phyloP scores from a whole-genome alignment of 805 yeast genomes.

The Helenozyma baotianmanensis region DNA sequence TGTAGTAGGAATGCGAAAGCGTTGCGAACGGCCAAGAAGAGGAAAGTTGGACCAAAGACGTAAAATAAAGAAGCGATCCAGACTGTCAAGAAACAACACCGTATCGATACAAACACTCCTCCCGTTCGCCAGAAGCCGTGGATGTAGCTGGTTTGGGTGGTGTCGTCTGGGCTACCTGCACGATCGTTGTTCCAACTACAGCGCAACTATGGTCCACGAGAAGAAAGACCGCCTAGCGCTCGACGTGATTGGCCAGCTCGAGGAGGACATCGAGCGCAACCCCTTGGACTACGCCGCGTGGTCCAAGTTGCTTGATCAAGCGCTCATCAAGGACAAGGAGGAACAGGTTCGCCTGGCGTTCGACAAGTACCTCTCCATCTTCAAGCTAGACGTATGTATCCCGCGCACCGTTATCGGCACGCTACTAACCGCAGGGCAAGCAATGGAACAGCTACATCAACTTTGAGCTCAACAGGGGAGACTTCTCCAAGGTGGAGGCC shows the following conservation, averaged over 20 bases:
- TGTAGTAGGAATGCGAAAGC: too few relatives aligned
- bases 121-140: too few relatives aligned
- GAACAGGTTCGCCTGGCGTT: constrained; percentile 57
- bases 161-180: too few relatives aligned
- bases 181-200: too few relatives aligned
- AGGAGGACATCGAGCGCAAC: constrained; percentile 47
- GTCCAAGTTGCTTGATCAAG: constrained; percentile 50
- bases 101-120: too few relatives aligned
- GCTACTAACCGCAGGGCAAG: constrained; percentile 28
- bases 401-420: too few relatives aligned
- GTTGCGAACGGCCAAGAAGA: too few relatives aligned
- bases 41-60: too few relatives aligned
- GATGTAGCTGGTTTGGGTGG: too few relatives aligned
- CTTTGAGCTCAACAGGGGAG: constrained; percentile 59
- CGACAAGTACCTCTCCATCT: constrained; percentile 56
- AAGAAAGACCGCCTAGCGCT: constrained; percentile 24
- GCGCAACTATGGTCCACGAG: constrained; percentile 1
- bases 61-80: too few relatives aligned
- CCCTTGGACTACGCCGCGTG: constrained; percentile 55
- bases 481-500: constrained; percentile 60
- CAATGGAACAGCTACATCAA: constrained; percentile 75
- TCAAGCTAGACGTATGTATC: constrained; percentile 56
- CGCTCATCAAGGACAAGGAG: constrained; percentile 47
- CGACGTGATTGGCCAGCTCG: constrained; percentile 57
- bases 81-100: too few relatives aligned